Base-by-base conservation (phyloP, 2,329 filamentous ascomycete genomes). In the Epicoccum sorghinum region DNA sequence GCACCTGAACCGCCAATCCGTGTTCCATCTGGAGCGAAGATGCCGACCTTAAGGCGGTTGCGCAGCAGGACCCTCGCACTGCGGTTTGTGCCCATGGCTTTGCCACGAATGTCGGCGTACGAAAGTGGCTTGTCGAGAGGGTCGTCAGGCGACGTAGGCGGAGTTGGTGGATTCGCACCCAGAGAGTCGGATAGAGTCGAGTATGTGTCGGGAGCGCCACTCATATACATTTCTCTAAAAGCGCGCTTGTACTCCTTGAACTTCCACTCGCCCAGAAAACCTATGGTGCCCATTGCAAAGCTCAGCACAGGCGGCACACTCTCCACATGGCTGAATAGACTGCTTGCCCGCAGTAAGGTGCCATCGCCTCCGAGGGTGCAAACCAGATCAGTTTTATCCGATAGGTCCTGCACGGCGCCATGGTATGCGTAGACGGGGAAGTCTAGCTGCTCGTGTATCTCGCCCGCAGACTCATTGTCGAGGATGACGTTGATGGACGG, bases 251-350 rank as follows among this genome's bases (percentile, higher is more conserved):
- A 91, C 67, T 98, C 93, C 6, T 82, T 82, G 71, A 98, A 98
- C 67, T 95, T 96, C 93, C 93, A 99, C 75, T 98, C 93, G 13
- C 93, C 93, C 7, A 99, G 78, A 64, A 99, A 99, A 0, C 95
- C 95, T 0, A 99, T 79, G 0, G 93, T 96, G 5, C 95, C 95
- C 91, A 99, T 97, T 71, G 92, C 96, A 71, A 99, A 99, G 1
- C 91, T 92, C 7, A 99, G 80, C 30, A 99, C 89, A 0, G 95
- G 95, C 0, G 95, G 95, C 0, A 99, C 93, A 38, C 86, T 86
- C 2, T 84, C 81, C 39, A 90, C 87, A 33, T 90, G 88, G 55
- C 91, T 91, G 77, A 96, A 98, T 4, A 97, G 82, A 48, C 89
- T 93, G 2, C 91, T 89, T 0, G 92, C 92, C 55, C 90, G 89